Evolutionary conservation across 2,329 filamentous ascomycete species (phyloP).

Genomic region (Cadophora gregata): DNA sequence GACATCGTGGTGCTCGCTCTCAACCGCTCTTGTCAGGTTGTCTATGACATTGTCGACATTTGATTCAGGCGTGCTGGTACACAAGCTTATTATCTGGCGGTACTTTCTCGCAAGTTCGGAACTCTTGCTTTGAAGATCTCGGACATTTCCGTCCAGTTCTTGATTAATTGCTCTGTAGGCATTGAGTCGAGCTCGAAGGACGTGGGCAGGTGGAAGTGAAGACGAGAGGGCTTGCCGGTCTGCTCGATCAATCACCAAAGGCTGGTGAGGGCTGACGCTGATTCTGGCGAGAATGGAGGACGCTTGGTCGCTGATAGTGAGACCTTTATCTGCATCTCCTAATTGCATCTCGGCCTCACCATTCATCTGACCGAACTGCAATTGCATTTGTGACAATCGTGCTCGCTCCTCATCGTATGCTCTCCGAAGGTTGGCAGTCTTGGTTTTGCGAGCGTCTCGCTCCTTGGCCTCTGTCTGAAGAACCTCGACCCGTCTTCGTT

Average conservation of each 20-base stretch:
- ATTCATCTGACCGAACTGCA: constrained; percentile 53
- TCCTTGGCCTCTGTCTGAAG: constrained; percentile 70
- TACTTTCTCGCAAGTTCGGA: constrained; percentile 88
- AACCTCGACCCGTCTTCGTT: constrained; percentile 74
- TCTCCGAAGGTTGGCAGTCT: constrained; percentile 77
- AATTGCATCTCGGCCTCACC: constrained; percentile 59
- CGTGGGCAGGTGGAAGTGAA: constrained; percentile 60
- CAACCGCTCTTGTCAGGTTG: constrained; percentile 82
- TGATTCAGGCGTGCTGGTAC: constrained; percentile 78
- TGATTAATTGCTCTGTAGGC: constrained; percentile 75
- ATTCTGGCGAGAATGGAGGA: constrained; percentile 40
- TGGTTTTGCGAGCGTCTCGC: constrained; percentile 68
- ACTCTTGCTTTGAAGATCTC: constrained; percentile 76
- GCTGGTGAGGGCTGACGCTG: constrained; percentile 43
- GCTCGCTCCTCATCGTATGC: constrained; percentile 74
- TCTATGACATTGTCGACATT: constrained; percentile 78
- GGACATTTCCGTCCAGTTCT: constrained; percentile 69
- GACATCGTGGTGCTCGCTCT: constrained; percentile 80
- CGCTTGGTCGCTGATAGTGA: constrained; percentile 37
- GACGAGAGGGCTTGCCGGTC: constrained; percentile 47
- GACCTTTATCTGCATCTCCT: constrained; percentile 45
- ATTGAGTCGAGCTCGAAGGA: constrained; percentile 70
- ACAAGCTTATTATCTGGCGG: constrained; percentile 84
- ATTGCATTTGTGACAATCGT: constrained; percentile 55
- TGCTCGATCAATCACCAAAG: constrained; percentile 51